Base-by-base conservation (phyloP, 2,329 filamentous ascomycete genomes). In the Colletotrichum incanum region DNA sequence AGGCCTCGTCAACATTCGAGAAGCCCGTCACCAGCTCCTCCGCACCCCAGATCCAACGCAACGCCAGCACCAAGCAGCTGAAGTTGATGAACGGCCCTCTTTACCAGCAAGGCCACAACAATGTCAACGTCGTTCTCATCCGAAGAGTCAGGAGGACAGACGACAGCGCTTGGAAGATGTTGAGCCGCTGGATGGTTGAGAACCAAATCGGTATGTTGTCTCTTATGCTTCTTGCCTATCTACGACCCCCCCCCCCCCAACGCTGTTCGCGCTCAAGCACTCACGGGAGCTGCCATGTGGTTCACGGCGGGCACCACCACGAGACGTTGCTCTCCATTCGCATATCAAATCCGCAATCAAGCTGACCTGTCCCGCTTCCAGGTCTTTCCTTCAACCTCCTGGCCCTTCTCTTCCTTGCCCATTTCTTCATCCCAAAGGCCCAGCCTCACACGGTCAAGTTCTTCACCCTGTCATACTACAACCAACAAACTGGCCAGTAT, bases 351-450 rank as follows among this genome's bases (percentile, higher is more conserved):
- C 45, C 5, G 18, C 18, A 28, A 45, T 31, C 18, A 37, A 60
- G 65, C 79, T 82, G 73, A 81, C 74, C 11, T 34, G 64, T 50
- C 14, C 61, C 63, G 20, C 58, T 41, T 41, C 45, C 9, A 86
- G 95, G 94, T 73, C 90, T 98, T 76, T 94, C 94, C 16, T 88
- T 96, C 81, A 98, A 97, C 81, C 91, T 96, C 71, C 86, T 98
- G 75, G 90, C 94, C 69, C 91, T 97, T 75, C 90, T 98, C 75
- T 91, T 93, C 80, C 90, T 97, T 75, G 91, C 94, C 67, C 94
- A 98, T 84, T 85, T 92, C 77, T 92, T 93, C 79, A 94, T 98
- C 80, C 95, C 96, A 63, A 92, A 92, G 77, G 91, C 95, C 60
- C 91, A 94, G 75, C 86, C 89, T 65, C 91, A 93, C 78, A 97